Evolutionary conservation across 2,329 filamentous ascomycete species (phyloP).

Genomic region (Sclerotinia nivalis): DNA sequence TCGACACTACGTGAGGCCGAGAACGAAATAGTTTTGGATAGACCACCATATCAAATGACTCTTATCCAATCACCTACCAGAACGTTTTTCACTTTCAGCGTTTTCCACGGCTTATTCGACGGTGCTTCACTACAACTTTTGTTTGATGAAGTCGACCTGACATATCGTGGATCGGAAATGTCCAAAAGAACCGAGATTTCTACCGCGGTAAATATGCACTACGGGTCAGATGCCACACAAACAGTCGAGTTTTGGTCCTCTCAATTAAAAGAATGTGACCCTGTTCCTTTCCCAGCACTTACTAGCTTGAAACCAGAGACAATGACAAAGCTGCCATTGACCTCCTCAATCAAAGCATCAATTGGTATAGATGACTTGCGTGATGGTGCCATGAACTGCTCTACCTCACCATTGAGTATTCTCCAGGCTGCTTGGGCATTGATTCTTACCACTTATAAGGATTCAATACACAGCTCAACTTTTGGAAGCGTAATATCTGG

Average conservation of each 20-base stretch:
- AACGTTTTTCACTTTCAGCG: background rate
- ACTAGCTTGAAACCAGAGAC: constrained; percentile 5
- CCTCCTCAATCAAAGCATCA: constrained; percentile 5
- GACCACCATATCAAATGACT: background rate
- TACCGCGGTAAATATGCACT: constrained; percentile 12
- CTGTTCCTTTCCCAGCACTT: constrained; percentile 10
- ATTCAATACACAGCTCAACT: constrained; percentile 6
- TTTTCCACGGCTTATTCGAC: constrained; percentile 14
- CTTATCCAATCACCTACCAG: constrained; percentile 2
- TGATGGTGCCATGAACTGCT: constrained; percentile 11
- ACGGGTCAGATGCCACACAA: background rate
- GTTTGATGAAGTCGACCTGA: constrained; percentile 9
- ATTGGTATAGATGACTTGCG: background rate
- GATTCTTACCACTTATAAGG: constrained; percentile 9
- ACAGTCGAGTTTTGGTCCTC: constrained; percentile 11
- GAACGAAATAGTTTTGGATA: background rate
- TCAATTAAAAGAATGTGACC: constrained; percentile 12
- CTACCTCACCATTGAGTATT: constrained; percentile 13
- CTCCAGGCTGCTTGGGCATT: constrained; percentile 19
- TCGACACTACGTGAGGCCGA: constrained; percentile 1
- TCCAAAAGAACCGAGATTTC: constrained; percentile 5
- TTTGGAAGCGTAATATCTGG: constrained; percentile 20
- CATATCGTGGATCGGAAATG: background rate
- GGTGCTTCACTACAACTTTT: constrained; percentile 9
- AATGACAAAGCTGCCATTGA: background rate